Conservation (phyloP, 768 basidiomycete genomes). For the Gloeostereum incarnatum region DNA sequence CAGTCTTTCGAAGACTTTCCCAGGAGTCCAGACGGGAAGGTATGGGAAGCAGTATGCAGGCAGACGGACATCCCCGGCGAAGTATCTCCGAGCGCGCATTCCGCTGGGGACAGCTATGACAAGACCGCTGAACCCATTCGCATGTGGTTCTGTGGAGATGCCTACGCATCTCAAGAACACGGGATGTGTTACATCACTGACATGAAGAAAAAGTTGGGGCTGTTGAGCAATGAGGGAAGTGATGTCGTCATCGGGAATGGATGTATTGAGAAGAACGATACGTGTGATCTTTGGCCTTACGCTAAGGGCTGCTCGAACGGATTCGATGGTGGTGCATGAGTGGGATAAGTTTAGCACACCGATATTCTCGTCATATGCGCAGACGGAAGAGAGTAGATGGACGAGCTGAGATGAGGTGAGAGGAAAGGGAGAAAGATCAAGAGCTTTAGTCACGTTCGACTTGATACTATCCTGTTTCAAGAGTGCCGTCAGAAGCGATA, state of each 20-base stretch:
- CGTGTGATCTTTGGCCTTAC: constrained; percentile 13
- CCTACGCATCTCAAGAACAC: constrained; percentile 11
- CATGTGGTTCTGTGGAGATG: constrained; percentile 7
- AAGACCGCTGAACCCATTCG: constrained; percentile 13
- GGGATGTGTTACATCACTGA: constrained; percentile 21
- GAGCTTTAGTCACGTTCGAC: constrained; percentile 4
- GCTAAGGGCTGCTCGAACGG: constrained; percentile 13
- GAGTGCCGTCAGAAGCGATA: constrained; percentile 15
- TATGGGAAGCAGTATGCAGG: constrained; percentile 8
- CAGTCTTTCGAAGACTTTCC: constrained; percentile 15
- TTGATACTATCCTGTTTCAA: constrained; percentile 11
- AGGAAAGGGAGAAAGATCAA: constrained; percentile 16
- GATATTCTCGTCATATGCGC: constrained; percentile 11
- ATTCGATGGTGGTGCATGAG: constrained; percentile 16
- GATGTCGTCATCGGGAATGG: constrained; percentile 13
- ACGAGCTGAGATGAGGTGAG: constrained; percentile 16
- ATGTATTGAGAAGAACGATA: constrained; percentile 16
- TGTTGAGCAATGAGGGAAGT: constrained; percentile 12
- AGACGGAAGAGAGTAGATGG: constrained; percentile 8
- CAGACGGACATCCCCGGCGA: too few species aligned
- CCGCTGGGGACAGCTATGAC: neutral
- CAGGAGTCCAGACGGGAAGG: constrained; percentile 18
- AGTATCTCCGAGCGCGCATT: too few species aligned
- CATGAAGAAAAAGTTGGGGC: constrained; percentile 16
- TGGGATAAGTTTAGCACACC: constrained; percentile 20